A percentile compares a stretch with the other conserved stretches of the same genome.
Conservation (phyloP, 495 filamentous ascomycete genomes). For the Apiosordaria backusii region DNA sequence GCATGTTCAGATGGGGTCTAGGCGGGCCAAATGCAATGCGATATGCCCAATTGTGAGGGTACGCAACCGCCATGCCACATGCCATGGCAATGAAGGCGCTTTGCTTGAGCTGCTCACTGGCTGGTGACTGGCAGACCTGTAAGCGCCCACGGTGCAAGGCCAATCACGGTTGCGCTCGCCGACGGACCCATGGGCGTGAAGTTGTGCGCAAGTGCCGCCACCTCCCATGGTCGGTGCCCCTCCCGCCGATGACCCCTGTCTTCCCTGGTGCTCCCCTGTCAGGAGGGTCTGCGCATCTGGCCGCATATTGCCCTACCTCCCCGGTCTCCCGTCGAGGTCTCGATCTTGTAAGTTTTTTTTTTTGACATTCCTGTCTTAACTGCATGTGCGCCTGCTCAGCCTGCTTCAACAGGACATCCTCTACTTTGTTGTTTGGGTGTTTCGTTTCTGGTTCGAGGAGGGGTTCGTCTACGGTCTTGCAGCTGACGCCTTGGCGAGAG, state of each 20-base stretch:
- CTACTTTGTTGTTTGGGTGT: background rate
- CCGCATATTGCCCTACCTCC: slow-evolving; percentile 38
- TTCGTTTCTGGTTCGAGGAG: slow-evolving; percentile 1
- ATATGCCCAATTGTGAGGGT: slow-evolving; percentile 17
- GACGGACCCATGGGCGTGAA: slow-evolving; percentile 4
- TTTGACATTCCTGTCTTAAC: slow-evolving; percentile 18
- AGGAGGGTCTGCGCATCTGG: slow-evolving; percentile 33
- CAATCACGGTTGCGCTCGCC: slow-evolving; percentile 30
- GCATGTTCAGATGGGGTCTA: background rate
- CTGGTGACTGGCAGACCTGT: slow-evolving; percentile 20
- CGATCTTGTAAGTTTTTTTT: slow-evolving; percentile 9
- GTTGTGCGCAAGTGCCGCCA: slow-evolving; percentile 19
- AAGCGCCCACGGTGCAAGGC: slow-evolving; percentile 31
- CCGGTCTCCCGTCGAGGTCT: slow-evolving; percentile 11
- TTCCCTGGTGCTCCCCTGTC: slow-evolving; percentile 11
- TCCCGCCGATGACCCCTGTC: slow-evolving; percentile 6
- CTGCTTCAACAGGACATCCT: slow-evolving; percentile 8
- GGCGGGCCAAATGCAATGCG: background rate
- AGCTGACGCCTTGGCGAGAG: slow-evolving; percentile 3
- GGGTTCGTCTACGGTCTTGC: background rate
- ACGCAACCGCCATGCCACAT: slow-evolving; percentile 22
- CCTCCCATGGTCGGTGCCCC: slow-evolving; percentile 14
- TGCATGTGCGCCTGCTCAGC: background rate
- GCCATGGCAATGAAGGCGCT: slow-evolving; percentile 24
- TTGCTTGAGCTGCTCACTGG: slow-evolving; percentile 26